A percentile compares a stretch with the other conserved stretches of the same genome.
phyloP scores from a whole-genome alignment of 2,329 filamentous ascomycete species.

The Aureobasidium sp. region DNA sequence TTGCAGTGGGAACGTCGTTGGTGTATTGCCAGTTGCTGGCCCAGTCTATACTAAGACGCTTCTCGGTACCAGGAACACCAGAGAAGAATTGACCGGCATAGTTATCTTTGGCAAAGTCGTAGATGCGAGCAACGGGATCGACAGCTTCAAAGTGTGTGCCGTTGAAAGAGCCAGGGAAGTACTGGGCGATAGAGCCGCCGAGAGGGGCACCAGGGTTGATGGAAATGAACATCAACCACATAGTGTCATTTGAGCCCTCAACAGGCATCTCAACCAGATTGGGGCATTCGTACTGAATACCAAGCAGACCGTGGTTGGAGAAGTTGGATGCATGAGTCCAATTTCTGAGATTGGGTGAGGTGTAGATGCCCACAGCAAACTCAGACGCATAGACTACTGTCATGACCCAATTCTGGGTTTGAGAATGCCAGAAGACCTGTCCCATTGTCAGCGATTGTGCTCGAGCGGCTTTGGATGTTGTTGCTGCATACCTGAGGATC shows the following conservation, averaged over 20 bases:
- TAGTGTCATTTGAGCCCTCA: conserved; percentile 34
- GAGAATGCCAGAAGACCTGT: conserved; percentile 49
- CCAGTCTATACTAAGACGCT: conserved; percentile 49
- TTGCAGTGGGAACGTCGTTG: conserved; percentile 45
- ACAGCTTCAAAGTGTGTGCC: conserved; percentile 52
- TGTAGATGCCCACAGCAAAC: conserved; percentile 55
- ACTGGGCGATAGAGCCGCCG: conserved; percentile 50
- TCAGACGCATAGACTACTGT: conserved; percentile 48
- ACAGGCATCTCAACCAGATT: conserved; percentile 54
- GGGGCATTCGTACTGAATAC: conserved; percentile 56
- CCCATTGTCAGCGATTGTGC: background rate
- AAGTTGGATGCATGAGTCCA: conserved; percentile 57
- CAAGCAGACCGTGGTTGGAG: conserved; percentile 46
- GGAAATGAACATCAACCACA: conserved; percentile 44
- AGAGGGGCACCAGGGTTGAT: conserved; percentile 53
- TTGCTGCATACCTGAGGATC: conserved; percentile 49
- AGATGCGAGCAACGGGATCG: conserved; percentile 32
- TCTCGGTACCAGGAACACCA: conserved; percentile 33
- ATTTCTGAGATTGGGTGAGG: conserved; percentile 50
- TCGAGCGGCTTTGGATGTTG: background rate
- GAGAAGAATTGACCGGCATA: conserved; percentile 54
- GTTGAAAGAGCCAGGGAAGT: conserved; percentile 55
- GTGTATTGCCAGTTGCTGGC: conserved; percentile 56
- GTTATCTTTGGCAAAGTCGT: conserved; percentile 39
- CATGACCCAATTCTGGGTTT: conserved; percentile 50